phyloP scores from a whole-genome alignment of 257 asterid species.

The Solanum acaule region DNA sequence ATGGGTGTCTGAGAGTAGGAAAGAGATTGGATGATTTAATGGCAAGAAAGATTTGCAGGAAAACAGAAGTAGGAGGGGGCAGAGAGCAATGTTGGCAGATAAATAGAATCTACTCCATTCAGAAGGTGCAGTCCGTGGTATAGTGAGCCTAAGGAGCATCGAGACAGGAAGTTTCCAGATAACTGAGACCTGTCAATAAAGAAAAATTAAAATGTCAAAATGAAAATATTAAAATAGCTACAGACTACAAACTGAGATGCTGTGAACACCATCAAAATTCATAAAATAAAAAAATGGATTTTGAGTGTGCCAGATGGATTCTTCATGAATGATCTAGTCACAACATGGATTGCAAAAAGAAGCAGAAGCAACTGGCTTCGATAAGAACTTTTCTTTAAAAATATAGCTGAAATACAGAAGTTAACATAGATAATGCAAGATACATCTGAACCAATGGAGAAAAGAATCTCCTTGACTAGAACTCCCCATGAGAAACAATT shows the following conservation, averaged over 20 bases:
- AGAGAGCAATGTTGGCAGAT: slow-evolving; percentile 70
- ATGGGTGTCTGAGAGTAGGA: slow-evolving; percentile 52
- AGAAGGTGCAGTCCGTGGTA: slow-evolving; percentile 68
- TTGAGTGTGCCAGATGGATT: background rate
- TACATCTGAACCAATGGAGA: background rate
- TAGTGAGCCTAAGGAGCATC: slow-evolving; percentile 65
- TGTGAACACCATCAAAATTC: background rate
- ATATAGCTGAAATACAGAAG: background rate
- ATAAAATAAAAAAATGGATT: background rate
- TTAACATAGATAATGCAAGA: background rate
- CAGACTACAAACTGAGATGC: background rate
- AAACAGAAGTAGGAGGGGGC: slow-evolving; percentile 72
- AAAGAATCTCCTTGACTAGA: background rate
- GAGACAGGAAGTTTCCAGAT: slow-evolving; percentile 82
- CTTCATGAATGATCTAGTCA: background rate
- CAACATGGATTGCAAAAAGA: background rate
- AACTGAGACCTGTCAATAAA: slow-evolving; percentile 43
- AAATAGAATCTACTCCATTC: slow-evolving; percentile 85
- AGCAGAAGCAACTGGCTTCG: background rate
- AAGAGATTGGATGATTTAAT: slow-evolving; percentile 58
- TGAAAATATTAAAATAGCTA: background rate
- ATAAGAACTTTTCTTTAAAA: background rate
- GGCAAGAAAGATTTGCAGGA: slow-evolving; percentile 81
- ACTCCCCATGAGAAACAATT: background rate
- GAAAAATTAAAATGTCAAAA: slow-evolving; percentile 9